phyloP scores from a whole-genome alignment of 129 eudicot genomes.

The Tanacetum coccineum region DNA sequence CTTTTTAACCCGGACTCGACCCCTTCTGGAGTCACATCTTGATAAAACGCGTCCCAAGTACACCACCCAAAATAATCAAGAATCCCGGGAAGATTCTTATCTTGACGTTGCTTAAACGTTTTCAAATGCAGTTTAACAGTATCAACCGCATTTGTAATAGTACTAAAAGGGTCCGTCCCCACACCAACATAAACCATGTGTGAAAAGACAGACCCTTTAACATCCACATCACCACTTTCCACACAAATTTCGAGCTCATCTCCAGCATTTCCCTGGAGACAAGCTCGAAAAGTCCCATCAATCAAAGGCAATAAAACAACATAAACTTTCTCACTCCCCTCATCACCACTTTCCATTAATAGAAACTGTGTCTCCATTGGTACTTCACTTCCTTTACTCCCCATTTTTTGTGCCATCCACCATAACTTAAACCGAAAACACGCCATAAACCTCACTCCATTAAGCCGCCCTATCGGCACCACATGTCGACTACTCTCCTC shows the following conservation, averaged over 20 bases:
- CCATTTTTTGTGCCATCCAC: conserved; percentile 96
- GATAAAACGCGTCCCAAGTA: conserved; percentile 89
- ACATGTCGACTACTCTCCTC: conserved; percentile 55
- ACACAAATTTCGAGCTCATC: conserved; percentile 65
- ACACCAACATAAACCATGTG: conserved; percentile 46
- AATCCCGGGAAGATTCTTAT: conserved; percentile 62
- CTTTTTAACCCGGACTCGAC: conserved; percentile 68
- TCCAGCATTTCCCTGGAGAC: conserved; percentile 54
- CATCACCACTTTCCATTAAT: conserved; percentile 53
- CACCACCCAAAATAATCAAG: conserved; percentile 84
- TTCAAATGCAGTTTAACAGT: conserved; percentile 49
- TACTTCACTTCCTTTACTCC: conserved; percentile 57
- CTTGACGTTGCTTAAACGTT: conserved; percentile 57
- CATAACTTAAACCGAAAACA: conserved; percentile 78
- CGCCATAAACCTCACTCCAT: conserved; percentile 65
- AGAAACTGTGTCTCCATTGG: conserved; percentile 93
- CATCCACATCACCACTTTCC: conserved; percentile 65
- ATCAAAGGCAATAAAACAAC: conserved; percentile 71
- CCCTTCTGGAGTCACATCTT: conserved; percentile 74
- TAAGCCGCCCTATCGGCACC: conserved; percentile 59
- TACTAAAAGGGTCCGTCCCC: conserved; percentile 61
- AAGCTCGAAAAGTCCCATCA: conserved; percentile 80
- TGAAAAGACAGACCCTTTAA: conserved; percentile 35
- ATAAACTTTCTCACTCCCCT: conserved; percentile 40
- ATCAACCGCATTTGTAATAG: conserved; percentile 45